Conservation (phyloP, 2,329 filamentous ascomycete genomes). For the Ilyonectria mors-panacis region DNA sequence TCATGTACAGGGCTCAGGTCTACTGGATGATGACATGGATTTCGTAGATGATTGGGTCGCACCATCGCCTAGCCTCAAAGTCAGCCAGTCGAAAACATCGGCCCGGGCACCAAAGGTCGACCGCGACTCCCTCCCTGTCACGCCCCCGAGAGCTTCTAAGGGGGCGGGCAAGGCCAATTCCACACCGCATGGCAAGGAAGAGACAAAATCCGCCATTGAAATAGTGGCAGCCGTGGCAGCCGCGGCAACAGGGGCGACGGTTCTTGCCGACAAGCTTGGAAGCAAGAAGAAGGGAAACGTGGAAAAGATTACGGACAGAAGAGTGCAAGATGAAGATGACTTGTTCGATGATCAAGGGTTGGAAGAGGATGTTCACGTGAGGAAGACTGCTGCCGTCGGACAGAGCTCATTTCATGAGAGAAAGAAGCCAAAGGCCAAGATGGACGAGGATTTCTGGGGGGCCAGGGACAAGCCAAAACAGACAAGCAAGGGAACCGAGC, state of each 20-base stretch:
- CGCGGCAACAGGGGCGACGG: constrained; percentile 48
- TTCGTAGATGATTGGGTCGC: neutral
- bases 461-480: constrained; percentile 21
- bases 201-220: constrained; percentile 28
- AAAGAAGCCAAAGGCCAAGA: constrained; percentile 12
- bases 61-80: neutral
- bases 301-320: constrained; percentile 58
- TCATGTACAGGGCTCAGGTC: neutral
- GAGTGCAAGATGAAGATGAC: constrained; percentile 57
- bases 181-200: constrained; percentile 14
- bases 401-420: constrained; percentile 19
- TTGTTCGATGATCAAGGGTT: constrained; percentile 60
- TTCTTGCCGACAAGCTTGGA: constrained; percentile 53
- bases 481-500: constrained; percentile 15
- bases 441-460: constrained; percentile 51
- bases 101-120: neutral
- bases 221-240: constrained; percentile 43
- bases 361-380: constrained; percentile 38
- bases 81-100: neutral
- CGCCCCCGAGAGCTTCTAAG: constrained; percentile 13
- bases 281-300: constrained; percentile 55
- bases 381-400: constrained; percentile 14
- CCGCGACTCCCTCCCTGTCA: constrained; percentile 7
- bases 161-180: constrained; percentile 13
- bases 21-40: neutral